phyloP scores from a whole-genome alignment of 2,329 filamentous ascomycete species.

The Boeremia exigua region DNA sequence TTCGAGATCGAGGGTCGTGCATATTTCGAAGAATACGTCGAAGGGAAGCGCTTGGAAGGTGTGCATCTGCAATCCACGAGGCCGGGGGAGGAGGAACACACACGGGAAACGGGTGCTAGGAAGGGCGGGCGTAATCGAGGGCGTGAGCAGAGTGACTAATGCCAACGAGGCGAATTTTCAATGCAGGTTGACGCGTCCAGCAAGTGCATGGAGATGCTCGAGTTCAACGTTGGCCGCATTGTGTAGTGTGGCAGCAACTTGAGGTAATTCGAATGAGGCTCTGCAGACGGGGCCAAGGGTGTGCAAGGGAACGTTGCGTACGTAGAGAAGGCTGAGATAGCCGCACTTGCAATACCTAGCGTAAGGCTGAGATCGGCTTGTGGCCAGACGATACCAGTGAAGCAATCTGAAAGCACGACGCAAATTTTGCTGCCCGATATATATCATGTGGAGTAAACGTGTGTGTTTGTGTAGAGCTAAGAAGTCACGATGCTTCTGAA shows the following conservation, averaged over 20 bases:
- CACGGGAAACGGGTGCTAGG: too few relatives aligned
- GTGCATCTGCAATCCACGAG: not conserved
- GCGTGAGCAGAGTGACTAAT: not conserved
- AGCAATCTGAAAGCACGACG: not conserved
- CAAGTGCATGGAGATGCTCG: not conserved
- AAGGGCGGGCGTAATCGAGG: not conserved
- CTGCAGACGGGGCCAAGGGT: too few relatives aligned
- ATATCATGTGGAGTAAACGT: not conserved
- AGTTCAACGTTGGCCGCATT: not conserved
- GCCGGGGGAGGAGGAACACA: not conserved
- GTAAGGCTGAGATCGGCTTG: too few relatives aligned
- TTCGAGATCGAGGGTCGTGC: slow-evolving; percentile 60
- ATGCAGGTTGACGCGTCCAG: not conserved
- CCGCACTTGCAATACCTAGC: too few relatives aligned
- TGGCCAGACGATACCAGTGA: not conserved
- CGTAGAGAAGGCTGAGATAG: too few relatives aligned
- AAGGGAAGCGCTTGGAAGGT: slow-evolving; percentile 61
- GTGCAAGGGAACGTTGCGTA: too few relatives aligned
- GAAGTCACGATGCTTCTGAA: not conserved
- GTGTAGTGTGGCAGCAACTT: not conserved
- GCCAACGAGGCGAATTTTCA: not conserved
- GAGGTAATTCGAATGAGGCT: slow-evolving; percentile 1
- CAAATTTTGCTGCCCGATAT: not conserved
- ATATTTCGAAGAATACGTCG: slow-evolving; percentile 68
- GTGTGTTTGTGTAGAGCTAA: not conserved